Evolutionary conservation across 139 green algal genomes (phyloP), one percentile per base, ranked within the genome.

Genomic region (Chlamydomonas incerta): DNA sequence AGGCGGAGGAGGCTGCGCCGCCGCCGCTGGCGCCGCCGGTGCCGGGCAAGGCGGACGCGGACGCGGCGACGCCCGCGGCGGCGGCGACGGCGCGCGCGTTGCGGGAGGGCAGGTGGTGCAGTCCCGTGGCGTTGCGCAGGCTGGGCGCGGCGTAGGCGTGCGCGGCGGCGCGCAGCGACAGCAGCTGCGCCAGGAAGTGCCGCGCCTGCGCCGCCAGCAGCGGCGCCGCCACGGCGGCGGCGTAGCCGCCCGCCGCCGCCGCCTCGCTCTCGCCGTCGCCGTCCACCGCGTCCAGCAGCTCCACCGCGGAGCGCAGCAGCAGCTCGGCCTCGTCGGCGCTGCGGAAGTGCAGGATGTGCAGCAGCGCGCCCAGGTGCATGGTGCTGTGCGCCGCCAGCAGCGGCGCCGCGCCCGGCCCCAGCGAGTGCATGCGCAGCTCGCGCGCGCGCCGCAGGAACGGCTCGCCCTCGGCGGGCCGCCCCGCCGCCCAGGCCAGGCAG

Each of bases 141-240:
- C 20, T 20, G 41, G 41, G 41, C 21, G 73, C 73, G 31, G 17
- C 37, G 20, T 47, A 23, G 26, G 21, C 34, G 26, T 67, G 60
- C 33, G 17, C 18, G 24, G 63, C 46, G 26, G 46, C 15, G 9
- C 62, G 63, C 14, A 74, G 46, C 55, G 55, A 41, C 3, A 83
- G 28, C 41, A 83, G 63, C 29, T 57, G 37, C 21, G 77, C 41
- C 18, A 83, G 63, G 63, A 67, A 83, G 63, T 74, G 77, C 55
- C 77, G 63, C 31, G 63, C 62, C 46, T 83, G 77, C 46, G 77
- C 77, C 29, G 77, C 62, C 77, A 83, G 60, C 29, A 83, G 77
- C 62, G 41, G 37, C 29, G 62, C 20, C 28, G 72, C 47, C 14
- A 79, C 1, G 37, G 26, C 41, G 41, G 9, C 41, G 52, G 4